These are phyloP conservation scores for Grosmannia clavigera DNA, from an alignment of 2,329 filamentous ascomycete species.

Conservation along the genomic window DNA sequence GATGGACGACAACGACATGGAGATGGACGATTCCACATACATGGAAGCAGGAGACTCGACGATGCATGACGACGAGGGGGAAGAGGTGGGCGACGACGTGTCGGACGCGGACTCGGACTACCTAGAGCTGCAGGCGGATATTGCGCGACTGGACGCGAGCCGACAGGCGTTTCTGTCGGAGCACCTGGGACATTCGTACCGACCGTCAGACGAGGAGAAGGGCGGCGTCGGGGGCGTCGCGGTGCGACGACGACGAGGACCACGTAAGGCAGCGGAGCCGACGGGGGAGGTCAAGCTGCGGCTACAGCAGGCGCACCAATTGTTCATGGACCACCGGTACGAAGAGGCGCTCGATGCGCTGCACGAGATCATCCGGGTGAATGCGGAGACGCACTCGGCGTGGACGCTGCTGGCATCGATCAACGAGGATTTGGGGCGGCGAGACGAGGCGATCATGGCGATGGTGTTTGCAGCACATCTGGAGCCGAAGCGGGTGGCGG, in stretches of 20 bases:
- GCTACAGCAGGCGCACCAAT: slow-evolving; percentile 53
- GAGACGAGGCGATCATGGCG: slow-evolving; percentile 44
- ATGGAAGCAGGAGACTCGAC: neutral
- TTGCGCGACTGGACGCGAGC: slow-evolving; percentile 24
- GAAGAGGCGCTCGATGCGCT: slow-evolving; percentile 45
- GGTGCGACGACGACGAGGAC: slow-evolving; percentile 25
- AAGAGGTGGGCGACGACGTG: slow-evolving; percentile 13
- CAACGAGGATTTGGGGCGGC: slow-evolving; percentile 46
- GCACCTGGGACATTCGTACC: slow-evolving; percentile 14
- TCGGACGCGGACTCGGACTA: slow-evolving; percentile 29
- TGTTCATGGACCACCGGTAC: slow-evolving; percentile 51
- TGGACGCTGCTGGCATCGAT: slow-evolving; percentile 52
- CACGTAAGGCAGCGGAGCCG: slow-evolving; percentile 52
- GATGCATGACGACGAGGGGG: slow-evolving; percentile 6
- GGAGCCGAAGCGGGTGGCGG: slow-evolving; percentile 44
- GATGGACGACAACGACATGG: neutral
- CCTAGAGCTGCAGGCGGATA: slow-evolving; percentile 25
- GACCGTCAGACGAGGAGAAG: neutral
- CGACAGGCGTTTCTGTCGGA: slow-evolving; percentile 21
- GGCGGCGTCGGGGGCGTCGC: neutral
- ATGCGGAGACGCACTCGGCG: slow-evolving; percentile 53
- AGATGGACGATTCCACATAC: slow-evolving; percentile 1
- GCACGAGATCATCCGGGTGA: slow-evolving; percentile 54
- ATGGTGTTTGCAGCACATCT: slow-evolving; percentile 51
- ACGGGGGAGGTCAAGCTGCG: slow-evolving; percentile 59